These are phyloP conservation scores for Artemisia annua DNA, from an alignment of 129 eudicot genomes.

Conservation along the genomic window DNA sequence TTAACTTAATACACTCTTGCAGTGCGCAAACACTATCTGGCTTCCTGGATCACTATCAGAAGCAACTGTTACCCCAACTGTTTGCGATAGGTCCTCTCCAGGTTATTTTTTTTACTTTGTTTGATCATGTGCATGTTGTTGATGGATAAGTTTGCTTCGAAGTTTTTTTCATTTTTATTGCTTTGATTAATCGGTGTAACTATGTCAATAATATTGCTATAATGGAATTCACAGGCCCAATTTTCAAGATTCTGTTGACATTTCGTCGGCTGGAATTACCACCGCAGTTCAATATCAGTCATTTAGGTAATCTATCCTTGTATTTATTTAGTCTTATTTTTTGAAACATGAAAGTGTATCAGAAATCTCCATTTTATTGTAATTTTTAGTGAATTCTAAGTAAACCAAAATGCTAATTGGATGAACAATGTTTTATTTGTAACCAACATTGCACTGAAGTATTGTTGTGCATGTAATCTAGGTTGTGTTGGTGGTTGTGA, in stretches of 20 bases:
- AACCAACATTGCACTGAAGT: neutral
- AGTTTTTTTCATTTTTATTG: neutral
- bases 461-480: conserved; percentile 28
- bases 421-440: neutral
- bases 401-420: neutral
- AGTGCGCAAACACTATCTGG: conserved; percentile 92
- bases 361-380: neutral
- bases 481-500: conserved; percentile 99
- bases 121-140: conserved; percentile 9
- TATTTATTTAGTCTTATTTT: neutral
- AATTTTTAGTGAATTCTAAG: neutral
- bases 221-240: conserved; percentile 54
- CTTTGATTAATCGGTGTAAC: conserved; percentile 3
- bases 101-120: conserved; percentile 38
- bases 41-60: conserved; percentile 75
- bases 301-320: conserved; percentile 56
- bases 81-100: conserved; percentile 79
- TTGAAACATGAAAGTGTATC: neutral
- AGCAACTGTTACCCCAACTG: conserved; percentile 67
- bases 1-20: conserved; percentile 22
- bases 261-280: conserved; percentile 93
- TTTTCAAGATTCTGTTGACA: conserved; percentile 79
- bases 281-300: conserved; percentile 64
- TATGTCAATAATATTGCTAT: conserved; percentile 2
- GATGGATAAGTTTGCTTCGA: neutral